phyloP scores from a whole-genome alignment of 1,284 basidiomycete genomes.

The Cutaneotrichosporon dermatis region DNA sequence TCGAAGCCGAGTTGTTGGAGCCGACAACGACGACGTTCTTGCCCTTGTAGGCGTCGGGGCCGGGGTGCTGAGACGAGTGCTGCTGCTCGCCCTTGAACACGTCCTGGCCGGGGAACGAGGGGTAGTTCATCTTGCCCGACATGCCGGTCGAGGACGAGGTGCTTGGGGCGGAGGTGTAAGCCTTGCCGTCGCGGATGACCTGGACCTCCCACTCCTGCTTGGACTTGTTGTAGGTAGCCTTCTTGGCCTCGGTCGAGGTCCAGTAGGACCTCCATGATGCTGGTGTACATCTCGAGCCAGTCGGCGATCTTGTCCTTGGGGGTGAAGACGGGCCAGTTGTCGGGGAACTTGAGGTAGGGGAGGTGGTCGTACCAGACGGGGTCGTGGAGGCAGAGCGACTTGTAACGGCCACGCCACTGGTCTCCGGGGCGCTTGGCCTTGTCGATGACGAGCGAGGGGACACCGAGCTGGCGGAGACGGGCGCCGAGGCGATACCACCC shows the following conservation, averaged over 20 bases:
- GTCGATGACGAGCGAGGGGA: slow-evolving; percentile 46
- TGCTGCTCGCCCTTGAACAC: slow-evolving; percentile 55
- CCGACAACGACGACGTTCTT: slow-evolving; percentile 41
- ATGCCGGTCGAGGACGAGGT: slow-evolving; percentile 23
- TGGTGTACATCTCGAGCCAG: slow-evolving; percentile 38
- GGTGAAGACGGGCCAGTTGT: slow-evolving; percentile 58
- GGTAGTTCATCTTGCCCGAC: slow-evolving; percentile 19
- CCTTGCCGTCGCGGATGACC: slow-evolving; percentile 48
- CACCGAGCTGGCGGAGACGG: slow-evolving; percentile 45
- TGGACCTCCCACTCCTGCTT: slow-evolving; percentile 53
- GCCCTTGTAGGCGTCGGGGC: slow-evolving; percentile 45
- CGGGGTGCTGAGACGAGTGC: slow-evolving; percentile 57
- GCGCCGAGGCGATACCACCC: slow-evolving; percentile 38
- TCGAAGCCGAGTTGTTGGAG: slow-evolving; percentile 22
- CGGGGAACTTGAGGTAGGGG: slow-evolving; percentile 51
- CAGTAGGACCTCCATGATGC: slow-evolving; percentile 37
- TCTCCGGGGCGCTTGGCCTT: slow-evolving; percentile 45
- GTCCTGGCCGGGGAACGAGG: slow-evolving; percentile 39
- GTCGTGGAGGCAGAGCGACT: slow-evolving; percentile 59
- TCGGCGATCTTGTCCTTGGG: slow-evolving; percentile 51
- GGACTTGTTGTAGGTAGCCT: slow-evolving; percentile 48
- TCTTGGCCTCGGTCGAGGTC: slow-evolving; percentile 51
- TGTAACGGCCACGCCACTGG: slow-evolving; percentile 53
- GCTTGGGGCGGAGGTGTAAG: slow-evolving; percentile 53
- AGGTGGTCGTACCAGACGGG: slow-evolving; percentile 53